Evolutionary conservation across 257 asterid species (phyloP).

Genomic region (Capsicum rhomboideum): DNA sequence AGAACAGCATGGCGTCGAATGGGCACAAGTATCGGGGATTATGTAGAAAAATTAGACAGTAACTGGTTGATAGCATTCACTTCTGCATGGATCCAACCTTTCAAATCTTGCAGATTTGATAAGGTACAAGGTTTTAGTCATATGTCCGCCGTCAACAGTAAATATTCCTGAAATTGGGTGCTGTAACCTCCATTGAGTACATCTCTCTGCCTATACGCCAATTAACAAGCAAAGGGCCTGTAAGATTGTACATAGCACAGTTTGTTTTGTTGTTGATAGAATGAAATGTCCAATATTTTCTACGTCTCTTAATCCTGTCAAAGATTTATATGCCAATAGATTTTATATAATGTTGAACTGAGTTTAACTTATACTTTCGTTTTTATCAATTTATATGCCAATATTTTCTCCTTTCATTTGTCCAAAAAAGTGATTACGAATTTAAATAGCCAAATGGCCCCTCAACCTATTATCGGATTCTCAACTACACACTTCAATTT

Average conservation of each 20-base stretch:
- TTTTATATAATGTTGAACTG: too few relatives aligned
- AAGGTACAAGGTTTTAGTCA: neutral
- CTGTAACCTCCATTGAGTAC: neutral
- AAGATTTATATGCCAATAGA: neutral
- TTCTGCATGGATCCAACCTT: neutral
- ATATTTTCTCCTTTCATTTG: too few relatives aligned
- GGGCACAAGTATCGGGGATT: neutral
- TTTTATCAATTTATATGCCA: too few relatives aligned
- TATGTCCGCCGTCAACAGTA: neutral
- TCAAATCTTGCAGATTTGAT: neutral
- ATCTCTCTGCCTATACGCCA: neutral
- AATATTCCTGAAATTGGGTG: neutral
- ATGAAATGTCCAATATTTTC: neutral
- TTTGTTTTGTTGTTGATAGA: neutral
- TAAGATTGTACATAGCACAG: neutral
- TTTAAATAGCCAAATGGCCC: too few relatives aligned
- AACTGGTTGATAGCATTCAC: neutral
- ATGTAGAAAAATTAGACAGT: neutral
- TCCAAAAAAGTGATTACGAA: too few relatives aligned
- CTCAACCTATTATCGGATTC: too few relatives aligned
- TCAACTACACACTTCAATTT: too few relatives aligned
- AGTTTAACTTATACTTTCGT: too few relatives aligned
- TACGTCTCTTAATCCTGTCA: neutral
- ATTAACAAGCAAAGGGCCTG: neutral
- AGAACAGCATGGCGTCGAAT: neutral